Evolutionary conservation across 306 rosid genomes (phyloP).

Genomic region (Acacia acuminata): DNA sequence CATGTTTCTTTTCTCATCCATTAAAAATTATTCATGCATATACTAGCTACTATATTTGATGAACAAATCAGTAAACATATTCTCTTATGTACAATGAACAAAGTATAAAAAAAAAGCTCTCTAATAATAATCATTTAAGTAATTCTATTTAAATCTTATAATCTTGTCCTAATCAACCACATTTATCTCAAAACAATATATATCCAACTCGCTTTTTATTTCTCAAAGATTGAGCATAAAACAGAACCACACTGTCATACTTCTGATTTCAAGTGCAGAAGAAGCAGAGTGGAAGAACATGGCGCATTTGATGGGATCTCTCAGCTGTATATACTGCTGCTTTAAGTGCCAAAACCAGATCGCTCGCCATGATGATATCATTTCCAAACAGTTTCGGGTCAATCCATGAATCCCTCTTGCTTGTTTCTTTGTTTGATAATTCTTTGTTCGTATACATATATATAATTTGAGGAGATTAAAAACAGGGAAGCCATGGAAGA

Average conservation of each 20-base stretch:
- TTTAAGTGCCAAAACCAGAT: slow-evolving; percentile 66
- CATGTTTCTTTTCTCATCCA: too few species aligned
- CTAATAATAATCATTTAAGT: too few species aligned
- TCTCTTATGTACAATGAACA: too few species aligned
- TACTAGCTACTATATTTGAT: too few species aligned
- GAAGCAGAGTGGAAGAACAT: slow-evolving; percentile 31
- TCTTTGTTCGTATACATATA: too few species aligned
- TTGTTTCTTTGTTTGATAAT: too few species aligned
- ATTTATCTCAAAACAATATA: not conserved
- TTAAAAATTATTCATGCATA: too few species aligned
- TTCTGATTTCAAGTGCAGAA: not conserved
- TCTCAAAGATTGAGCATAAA: slow-evolving; percentile 26
- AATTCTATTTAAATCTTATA: too few species aligned
- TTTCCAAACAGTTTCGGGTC: slow-evolving; percentile 71
- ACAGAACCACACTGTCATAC: too few species aligned
- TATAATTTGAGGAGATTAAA: too few species aligned
- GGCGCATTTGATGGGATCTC: slow-evolving; percentile 30
- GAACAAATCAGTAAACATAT: too few species aligned
- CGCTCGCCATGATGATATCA: slow-evolving; percentile 60
- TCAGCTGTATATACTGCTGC: slow-evolving; percentile 49
- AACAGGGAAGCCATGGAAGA: slow-evolving; percentile 63
- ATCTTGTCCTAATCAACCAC: slow-evolving; percentile 29
- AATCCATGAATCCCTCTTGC: slow-evolving; percentile 28
- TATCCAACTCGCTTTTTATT: not conserved
- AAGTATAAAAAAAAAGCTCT: too few species aligned